Evolutionary conservation across 805 yeast species (phyloP), one percentile per base, ranked within the genome.

Genomic region (Blastobotrys muscicola): DNA sequence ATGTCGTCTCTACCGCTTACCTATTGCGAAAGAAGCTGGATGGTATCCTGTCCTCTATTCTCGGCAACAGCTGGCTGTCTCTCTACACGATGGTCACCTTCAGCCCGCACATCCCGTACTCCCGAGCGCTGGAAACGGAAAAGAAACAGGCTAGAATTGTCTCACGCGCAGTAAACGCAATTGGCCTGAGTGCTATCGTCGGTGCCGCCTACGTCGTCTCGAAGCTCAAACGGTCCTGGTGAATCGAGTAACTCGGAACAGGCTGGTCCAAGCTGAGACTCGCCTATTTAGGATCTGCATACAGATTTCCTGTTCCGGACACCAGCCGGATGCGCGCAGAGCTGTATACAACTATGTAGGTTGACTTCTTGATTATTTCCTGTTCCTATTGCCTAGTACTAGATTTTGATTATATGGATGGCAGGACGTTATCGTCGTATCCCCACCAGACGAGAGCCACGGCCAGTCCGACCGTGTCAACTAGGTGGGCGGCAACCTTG

Each of bases 41-140:
- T 58, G 74, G 74, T 40, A 47, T 75, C 3, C 63, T 89, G 43
- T 81, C 86, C 7, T 72, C 70, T 39, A 48, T 70, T 8, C 61
- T 79, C 20, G 79, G 78, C 45, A 80, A 76, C 13, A 62, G 59
- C 32, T 85, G 95, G 94, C 64, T 86, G 29, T 95, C 96, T 1
- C 66, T 89, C 54, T 89, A 89, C 61, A 80, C 95, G 8, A 87
- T 89, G 97, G 85, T 89, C 2, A 82, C 95, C 1, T 89, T 89
- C 66, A 69, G 95, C 48, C 76, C 80, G 5, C 95, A 89, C 57
- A 80, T 87, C 30, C 69, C 82, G 8, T 89, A 89, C 56, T 73
- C 86, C 1, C 68, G 69, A 42, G 94, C 94, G 1, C 69, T 84
- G 9, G 58, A 59, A 7, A 68, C 70, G 31, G 77, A 76, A 40